These are phyloP conservation scores for Yamadazyma sp. DNA, from an alignment of 1,139 yeast species.

Conservation along the genomic window DNA sequence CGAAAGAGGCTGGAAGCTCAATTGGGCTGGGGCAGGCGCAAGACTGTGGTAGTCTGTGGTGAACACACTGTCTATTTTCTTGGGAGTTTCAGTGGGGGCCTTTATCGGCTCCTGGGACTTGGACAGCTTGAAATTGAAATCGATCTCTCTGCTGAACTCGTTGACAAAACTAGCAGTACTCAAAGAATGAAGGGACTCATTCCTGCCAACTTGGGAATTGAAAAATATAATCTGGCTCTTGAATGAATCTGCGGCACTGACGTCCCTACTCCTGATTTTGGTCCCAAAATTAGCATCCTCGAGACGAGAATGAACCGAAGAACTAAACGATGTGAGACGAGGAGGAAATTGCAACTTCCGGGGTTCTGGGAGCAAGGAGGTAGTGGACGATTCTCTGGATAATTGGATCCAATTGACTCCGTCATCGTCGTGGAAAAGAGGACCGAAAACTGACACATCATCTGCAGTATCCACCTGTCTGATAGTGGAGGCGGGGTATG, in stretches of 20 bases:
- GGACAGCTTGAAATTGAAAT: conserved; percentile 17
- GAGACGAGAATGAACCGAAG: conserved; percentile 9
- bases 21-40: background rate
- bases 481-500: conserved; percentile 4
- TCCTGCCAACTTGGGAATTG: conserved; percentile 14
- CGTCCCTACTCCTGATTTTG: conserved; percentile 12
- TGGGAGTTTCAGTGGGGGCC: background rate
- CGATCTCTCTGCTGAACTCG: conserved; percentile 32
- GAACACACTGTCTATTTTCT: conserved; percentile 2
- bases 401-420: conserved; percentile 39
- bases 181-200: conserved; percentile 27
- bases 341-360: conserved; percentile 5
- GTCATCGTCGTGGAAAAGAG: conserved; percentile 21
- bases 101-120: too few relatives aligned
- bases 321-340: conserved; percentile 5
- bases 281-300: conserved; percentile 13
- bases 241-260: conserved; percentile 18
- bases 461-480: conserved; percentile 15
- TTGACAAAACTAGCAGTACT: conserved; percentile 31
- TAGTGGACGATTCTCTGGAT: conserved; percentile 15
- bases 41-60: background rate
- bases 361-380: conserved; percentile 6
- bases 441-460: conserved; percentile 8
- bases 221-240: conserved; percentile 13
- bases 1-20: conserved; percentile 1